Conservation (phyloP, 2,329 filamentous ascomycete species). For the Massarina eburnea region DNA sequence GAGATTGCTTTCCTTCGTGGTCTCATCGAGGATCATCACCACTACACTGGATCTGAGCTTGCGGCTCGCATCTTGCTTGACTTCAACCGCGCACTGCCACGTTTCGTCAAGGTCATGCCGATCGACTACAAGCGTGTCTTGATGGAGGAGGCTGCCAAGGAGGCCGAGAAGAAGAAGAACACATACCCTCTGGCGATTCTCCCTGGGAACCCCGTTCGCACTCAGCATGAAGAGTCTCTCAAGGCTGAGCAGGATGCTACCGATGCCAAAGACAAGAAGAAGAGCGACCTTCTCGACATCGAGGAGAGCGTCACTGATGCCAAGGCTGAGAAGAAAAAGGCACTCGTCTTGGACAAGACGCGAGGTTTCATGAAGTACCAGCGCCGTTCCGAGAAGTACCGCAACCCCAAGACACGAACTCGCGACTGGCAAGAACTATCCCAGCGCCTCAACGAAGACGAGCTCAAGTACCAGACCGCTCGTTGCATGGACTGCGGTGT, state of each 20-base stretch:
- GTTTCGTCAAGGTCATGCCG: conserved; percentile 91
- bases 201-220: conserved; percentile 63
- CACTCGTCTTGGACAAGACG: conserved; percentile 95
- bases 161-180: conserved; percentile 79
- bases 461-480: conserved; percentile 94
- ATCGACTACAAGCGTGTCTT: conserved; percentile 96
- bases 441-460: conserved; percentile 83
- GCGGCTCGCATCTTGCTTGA: conserved; percentile 92
- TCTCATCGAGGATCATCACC: conserved; percentile 93
- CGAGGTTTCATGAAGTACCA: conserved; percentile 97
- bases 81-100: conserved; percentile 85
- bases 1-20: conserved; percentile 91
- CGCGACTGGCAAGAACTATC: conserved; percentile 95
- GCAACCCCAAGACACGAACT: conserved; percentile 76
- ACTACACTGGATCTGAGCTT: conserved; percentile 95
- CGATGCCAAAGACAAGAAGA: conserved; percentile 65
- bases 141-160: conserved; percentile 81
- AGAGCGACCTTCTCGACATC: conserved; percentile 73
- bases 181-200: conserved; percentile 80
- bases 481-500: conserved; percentile 99
- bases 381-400: conserved; percentile 90
- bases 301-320: conserved; percentile 87
- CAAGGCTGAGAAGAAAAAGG: conserved; percentile 86
- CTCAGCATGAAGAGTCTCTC: conserved; percentile 55
- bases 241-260: conserved; percentile 63